These are phyloP conservation scores for Sporobolomyces pararoseus DNA, from an alignment of 768 basidiomycete genomes.

Conservation along the genomic window DNA sequence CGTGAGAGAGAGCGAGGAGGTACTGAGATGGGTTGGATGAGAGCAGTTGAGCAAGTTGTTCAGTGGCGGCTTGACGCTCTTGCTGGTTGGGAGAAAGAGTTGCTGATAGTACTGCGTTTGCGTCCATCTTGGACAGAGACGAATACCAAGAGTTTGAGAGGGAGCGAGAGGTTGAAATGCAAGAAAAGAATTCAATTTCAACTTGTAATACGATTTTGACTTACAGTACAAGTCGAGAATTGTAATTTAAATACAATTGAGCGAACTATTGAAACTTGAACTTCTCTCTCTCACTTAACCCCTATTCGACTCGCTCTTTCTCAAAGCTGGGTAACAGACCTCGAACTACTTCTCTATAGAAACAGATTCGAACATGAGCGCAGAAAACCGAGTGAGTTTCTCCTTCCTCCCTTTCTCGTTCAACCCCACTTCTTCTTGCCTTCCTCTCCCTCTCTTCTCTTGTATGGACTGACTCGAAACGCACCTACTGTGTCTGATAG, in stretches of 20 bases:
- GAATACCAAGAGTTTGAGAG: background rate
- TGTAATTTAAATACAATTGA: too few species aligned
- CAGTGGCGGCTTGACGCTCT: constrained; percentile 26
- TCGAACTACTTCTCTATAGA: too few species aligned
- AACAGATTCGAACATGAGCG: too few species aligned
- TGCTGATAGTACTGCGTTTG: constrained; percentile 82
- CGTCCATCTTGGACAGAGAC: constrained; percentile 62
- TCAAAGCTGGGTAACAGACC: too few species aligned
- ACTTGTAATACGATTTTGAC: background rate
- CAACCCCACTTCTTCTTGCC: background rate
- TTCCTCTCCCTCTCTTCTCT: background rate
- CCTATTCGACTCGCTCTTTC: too few species aligned
- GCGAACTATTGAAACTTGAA: too few species aligned
- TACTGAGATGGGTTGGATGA: constrained; percentile 56
- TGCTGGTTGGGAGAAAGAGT: constrained; percentile 68
- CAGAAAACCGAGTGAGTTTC: constrained; percentile 16
- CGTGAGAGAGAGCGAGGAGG: constrained; percentile 80
- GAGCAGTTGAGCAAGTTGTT: constrained; percentile 32
- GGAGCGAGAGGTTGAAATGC: background rate
- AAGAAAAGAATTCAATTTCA: background rate
- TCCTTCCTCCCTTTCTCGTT: background rate
- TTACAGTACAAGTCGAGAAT: too few species aligned
- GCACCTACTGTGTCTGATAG: constrained; percentile 15
- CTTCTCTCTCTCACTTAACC: too few species aligned
- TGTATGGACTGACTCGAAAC: background rate